Evolutionary conservation across 2,329 filamentous ascomycete genomes (phyloP), one percentile per base, ranked within the genome.

Genomic region (Alternaria sp.): DNA sequence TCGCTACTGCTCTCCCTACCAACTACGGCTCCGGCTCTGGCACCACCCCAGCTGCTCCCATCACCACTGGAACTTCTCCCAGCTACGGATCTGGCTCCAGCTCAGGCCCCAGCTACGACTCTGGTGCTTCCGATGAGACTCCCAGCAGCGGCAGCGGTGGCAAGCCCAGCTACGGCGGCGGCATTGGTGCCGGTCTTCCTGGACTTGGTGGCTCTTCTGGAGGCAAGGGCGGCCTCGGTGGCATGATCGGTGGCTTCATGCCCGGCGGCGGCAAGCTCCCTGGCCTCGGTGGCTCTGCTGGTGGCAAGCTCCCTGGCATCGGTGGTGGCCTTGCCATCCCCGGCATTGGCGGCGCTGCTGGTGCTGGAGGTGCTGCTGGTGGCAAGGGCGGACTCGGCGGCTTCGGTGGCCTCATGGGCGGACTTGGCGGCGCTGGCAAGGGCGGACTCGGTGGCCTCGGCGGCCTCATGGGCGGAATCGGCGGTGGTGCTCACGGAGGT

Each of bases 1-100:
- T 62, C 25, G 49, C 56, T 21, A 44, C 47, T 36, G 59, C 59
- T 13, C 59, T 62, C 43, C 59, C 59, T 32, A 55, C 59, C n/a
- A 50, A 59, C 19, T 52, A 58, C 43, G 49, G 47, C 28, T 19
- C 49, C 43, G 49, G 47, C 28, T 25, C 49, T 17, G 28, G 30
- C 23, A 45, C 25, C 11, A 25, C 13, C 12, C 36, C 47, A 23
- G n/a, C 47, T 57, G 58, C 40, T 19, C 58, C 58, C 13, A 6
- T 61, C 5, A 44, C 58, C 1, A 61, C 58, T 40, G 59, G 45
- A 9, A 25, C 46, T n/a, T 30, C 46, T 36, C 45, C 44, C 21
- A 51, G 13, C 30, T 50, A 51, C 13, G 46, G 56, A 21, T 58
- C 55, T 12, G 49, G 49, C 30, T 30, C 49, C 23, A 40, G 12